Conservation (phyloP, 2,329 filamentous ascomycete genomes). For the Aspergillus glaucus region DNA sequence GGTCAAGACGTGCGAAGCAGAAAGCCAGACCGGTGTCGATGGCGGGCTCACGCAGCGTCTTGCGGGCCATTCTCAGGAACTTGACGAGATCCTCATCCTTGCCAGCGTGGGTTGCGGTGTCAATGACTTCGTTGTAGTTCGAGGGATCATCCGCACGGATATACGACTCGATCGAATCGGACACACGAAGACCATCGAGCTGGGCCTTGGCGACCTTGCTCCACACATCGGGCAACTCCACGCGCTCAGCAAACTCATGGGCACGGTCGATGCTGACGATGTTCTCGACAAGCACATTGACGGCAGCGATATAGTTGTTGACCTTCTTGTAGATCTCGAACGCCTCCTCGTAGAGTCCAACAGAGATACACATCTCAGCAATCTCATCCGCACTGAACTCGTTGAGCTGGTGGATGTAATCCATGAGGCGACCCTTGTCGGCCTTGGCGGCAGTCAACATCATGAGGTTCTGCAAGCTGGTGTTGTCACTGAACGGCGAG, state of each 20-base stretch:
- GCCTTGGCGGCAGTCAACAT: conserved; percentile 96
- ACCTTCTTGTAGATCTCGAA: conserved; percentile 99
- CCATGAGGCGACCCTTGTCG: conserved; percentile 89
- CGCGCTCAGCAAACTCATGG: conserved; percentile 88
- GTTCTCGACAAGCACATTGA: conserved; percentile 88
- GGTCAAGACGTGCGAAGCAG: conserved; percentile 84
- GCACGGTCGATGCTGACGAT: conserved; percentile 97
- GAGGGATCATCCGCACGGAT: conserved; percentile 89
- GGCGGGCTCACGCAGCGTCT: conserved; percentile 86
- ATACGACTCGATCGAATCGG: conserved; percentile 92
- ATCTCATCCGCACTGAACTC: conserved; percentile 90
- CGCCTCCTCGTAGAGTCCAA: conserved; percentile 91
- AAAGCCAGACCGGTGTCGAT: conserved; percentile 94
- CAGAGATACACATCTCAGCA: conserved; percentile 84
- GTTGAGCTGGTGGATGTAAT: conserved; percentile 88
- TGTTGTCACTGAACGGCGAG: conserved; percentile 96
- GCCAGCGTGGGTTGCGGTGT: conserved; percentile 87
- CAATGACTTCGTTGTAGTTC: conserved; percentile 94
- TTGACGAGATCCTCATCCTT: conserved; percentile 98
- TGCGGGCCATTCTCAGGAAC: conserved; percentile 92
- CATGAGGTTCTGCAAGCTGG: conserved; percentile 89
- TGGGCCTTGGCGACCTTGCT: conserved; percentile 98
- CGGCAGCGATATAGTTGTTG: conserved; percentile 76
- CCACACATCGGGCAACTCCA: conserved; percentile 93
- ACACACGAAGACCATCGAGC: conserved; percentile 86